phyloP scores from a whole-genome alignment of 2,329 filamentous ascomycete genomes.

The Aspergillus neoniger region DNA sequence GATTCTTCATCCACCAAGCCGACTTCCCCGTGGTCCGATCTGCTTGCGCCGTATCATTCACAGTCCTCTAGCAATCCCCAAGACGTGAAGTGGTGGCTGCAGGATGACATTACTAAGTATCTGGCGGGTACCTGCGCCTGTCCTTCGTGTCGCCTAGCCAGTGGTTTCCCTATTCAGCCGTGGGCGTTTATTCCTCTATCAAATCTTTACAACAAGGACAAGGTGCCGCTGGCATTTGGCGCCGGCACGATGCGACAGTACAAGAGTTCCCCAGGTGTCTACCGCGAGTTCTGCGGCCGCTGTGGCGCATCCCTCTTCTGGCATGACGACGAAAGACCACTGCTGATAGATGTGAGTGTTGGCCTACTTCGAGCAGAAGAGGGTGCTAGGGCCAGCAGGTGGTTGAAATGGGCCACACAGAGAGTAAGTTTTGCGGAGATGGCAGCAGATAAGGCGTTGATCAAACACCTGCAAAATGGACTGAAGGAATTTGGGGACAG shows the following conservation, averaged over 20 bases:
- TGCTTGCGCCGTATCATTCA: slow-evolving; percentile 53
- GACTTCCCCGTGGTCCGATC: slow-evolving; percentile 55
- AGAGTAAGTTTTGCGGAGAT: slow-evolving; percentile 64
- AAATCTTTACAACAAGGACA: slow-evolving; percentile 55
- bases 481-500: slow-evolving; percentile 17
- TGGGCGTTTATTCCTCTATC: slow-evolving; percentile 67
- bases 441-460: slow-evolving; percentile 38
- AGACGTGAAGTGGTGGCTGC: slow-evolving; percentile 63
- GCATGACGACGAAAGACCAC: slow-evolving; percentile 55
- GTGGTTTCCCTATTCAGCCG: slow-evolving; percentile 64
- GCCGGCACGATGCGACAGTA: slow-evolving; percentile 55
- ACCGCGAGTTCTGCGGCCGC: slow-evolving; percentile 61
- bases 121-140: slow-evolving; percentile 64
- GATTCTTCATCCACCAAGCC: slow-evolving; percentile 48
- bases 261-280: slow-evolving; percentile 54
- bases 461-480: slow-evolving; percentile 29
- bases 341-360: slow-evolving; percentile 64
- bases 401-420: slow-evolving; percentile 63
- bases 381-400: slow-evolving; percentile 58
- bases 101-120: slow-evolving; percentile 52
- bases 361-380: slow-evolving; percentile 57
- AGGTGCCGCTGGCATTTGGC: slow-evolving; percentile 37
- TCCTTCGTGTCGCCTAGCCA: slow-evolving; percentile 60
- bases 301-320: slow-evolving; percentile 69
- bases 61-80: slow-evolving; percentile 46